These are phyloP conservation scores for Chaetomium tenue DNA, from an alignment of 495 filamentous ascomycete species.

Conservation along the genomic window DNA sequence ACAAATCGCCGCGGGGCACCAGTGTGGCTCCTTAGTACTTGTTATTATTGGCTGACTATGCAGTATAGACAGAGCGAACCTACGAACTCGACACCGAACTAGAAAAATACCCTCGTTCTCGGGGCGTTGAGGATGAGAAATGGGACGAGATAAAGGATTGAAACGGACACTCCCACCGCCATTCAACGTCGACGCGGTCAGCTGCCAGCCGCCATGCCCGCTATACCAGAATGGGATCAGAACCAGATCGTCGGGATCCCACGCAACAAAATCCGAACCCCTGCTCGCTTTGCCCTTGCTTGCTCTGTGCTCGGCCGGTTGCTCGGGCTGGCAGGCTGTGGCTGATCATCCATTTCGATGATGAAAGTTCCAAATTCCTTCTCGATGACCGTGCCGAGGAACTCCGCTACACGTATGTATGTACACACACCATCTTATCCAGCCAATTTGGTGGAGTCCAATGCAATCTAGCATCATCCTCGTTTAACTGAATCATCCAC, in stretches of 20 bases:
- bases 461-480: not conserved
- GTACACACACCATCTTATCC: not conserved
- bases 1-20: not conserved
- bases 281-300: not conserved
- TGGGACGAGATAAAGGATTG: not conserved
- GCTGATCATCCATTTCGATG: too few relatives aligned
- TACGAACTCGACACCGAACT: not conserved
- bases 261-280: not conserved
- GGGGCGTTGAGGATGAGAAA: not conserved
- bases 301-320: too few relatives aligned
- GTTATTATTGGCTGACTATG: too few relatives aligned
- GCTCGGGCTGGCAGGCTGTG: too few relatives aligned
- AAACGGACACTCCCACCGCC: not conserved
- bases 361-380: not conserved
- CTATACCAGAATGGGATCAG: conserved; percentile 7
- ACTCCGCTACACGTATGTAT: not conserved
- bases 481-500: not conserved
- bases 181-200: not conserved
- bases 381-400: not conserved
- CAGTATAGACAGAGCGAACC: too few relatives aligned
- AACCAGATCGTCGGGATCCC: conserved; percentile 19
- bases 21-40: not conserved
- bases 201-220: not conserved
- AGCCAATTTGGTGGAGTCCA: not conserved
- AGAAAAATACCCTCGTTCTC: not conserved